Evolutionary conservation across 1,284 basidiomycete genomes (phyloP), one percentile per base, ranked within the genome.

Genomic region (Moesziomyces sp.): DNA sequence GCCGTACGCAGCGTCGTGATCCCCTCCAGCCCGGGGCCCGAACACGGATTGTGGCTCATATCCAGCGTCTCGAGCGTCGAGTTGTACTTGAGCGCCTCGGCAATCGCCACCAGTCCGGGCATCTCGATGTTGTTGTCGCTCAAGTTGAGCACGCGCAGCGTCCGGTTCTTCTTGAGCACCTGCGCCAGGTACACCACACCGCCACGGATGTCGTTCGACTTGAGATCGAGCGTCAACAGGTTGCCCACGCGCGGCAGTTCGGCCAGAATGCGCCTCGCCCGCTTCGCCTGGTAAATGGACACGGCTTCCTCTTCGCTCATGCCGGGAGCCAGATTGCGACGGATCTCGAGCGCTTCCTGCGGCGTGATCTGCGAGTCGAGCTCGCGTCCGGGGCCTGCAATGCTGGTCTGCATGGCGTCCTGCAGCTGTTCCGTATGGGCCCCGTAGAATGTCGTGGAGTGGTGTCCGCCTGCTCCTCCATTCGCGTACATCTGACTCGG

Each of bases 71-170:
- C 96, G 23, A 99, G 87, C 49, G 91, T 91, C 3, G 92, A 89
- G 79, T 99, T 98, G 85, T 96, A 97, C 90, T 97, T 97, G 84
- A 99, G 86, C 14, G 94, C 92, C 84, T 98, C 96, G 0, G 94
- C 94, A 14, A 99, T 87, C 0, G 88, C 86, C 0, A 92, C 89
- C 14, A 99, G 87, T 47, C 93, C 93, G 9, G 88, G 86, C 2
- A 93, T 88, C 63, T 96, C 94, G 21, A 98, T 89, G 83, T 91
- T 93, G 85, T 98, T 98, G 82, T 98, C 94, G 79, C 92, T 91
- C 49, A 98, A 85, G 83, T 97, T 98, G 34, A 97, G 88, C 14
- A 97, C 91, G 83, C 95, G 96, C 42, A 99, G 87, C 1, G 96
- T 98, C 30, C 94, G 88, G 84, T 99, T 99, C 45, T 95, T 90